These are phyloP conservation scores for Aspergillus brunneoviolaceus DNA, from an alignment of 2,329 filamentous ascomycete species.

Conservation along the genomic window DNA sequence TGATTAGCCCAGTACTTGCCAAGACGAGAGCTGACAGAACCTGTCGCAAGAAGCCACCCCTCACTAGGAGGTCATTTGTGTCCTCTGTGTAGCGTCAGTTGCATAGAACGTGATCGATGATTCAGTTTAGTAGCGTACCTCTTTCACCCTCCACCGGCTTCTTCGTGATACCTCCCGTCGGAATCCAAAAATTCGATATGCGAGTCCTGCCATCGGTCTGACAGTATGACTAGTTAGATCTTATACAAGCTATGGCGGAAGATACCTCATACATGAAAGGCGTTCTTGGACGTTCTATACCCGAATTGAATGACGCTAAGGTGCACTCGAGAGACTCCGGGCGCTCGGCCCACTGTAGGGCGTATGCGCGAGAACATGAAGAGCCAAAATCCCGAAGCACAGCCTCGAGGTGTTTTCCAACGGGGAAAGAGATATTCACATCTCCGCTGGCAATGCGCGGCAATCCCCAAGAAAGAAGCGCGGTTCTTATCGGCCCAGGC, in stretches of 20 bases:
- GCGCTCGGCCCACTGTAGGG: conserved; percentile 24
- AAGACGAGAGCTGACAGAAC: conserved; percentile 40
- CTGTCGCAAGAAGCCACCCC: conserved; percentile 72
- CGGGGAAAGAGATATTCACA: background rate
- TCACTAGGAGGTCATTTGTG: conserved; percentile 65
- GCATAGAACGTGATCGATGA: background rate
- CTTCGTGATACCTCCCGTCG: conserved; percentile 66
- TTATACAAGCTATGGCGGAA: background rate
- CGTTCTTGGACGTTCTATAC: conserved; percentile 22
- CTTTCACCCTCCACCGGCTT: conserved; percentile 52
- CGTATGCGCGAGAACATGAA: conserved; percentile 31
- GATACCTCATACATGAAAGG: conserved; percentile 38
- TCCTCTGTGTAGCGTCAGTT: conserved; percentile 45
- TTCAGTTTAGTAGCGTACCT: conserved; percentile 23
- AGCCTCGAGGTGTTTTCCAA: background rate
- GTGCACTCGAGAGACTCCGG: conserved; percentile 29
- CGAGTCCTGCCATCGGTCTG: conserved; percentile 59
- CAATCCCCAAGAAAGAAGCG: background rate
- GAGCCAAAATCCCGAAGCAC: background rate
- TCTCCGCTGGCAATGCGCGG: background rate
- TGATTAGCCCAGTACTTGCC: background rate
- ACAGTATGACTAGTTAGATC: conserved; percentile 12
- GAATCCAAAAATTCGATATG: conserved; percentile 76
- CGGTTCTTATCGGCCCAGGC: no score
- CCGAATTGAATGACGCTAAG: conserved; percentile 16